Evolutionary conservation across 805 yeast species (phyloP).

Genomic region (Candida gorgasii): DNA sequence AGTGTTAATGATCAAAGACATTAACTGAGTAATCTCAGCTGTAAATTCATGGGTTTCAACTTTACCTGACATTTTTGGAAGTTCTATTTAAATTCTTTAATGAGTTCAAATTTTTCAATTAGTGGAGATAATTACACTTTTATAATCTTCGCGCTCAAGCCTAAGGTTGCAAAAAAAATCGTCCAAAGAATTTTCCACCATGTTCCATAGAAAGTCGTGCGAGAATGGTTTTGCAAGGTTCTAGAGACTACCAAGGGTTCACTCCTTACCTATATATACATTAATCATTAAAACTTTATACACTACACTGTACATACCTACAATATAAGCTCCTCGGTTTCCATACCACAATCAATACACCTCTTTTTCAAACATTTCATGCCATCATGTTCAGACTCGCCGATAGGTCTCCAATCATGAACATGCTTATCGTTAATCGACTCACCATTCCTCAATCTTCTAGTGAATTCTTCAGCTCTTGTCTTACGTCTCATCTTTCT

Average conservation of each 20-base stretch:
- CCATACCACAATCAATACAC: conserved; percentile 81
- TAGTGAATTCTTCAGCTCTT: conserved; percentile 86
- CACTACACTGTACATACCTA: background rate
- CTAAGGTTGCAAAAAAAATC: conserved; percentile 2
- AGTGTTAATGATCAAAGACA: conserved; percentile 99
- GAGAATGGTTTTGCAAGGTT: conserved; percentile 1
- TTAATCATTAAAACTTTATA: background rate
- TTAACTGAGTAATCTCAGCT: conserved; percentile 99
- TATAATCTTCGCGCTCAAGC: conserved; percentile 3
- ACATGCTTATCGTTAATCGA: conserved; percentile 59
- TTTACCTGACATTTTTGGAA: conserved; percentile 48
- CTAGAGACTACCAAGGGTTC: background rate
- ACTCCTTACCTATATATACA: background rate
- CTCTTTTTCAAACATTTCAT: conserved; percentile 51
- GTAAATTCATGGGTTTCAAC: conserved; percentile 93
- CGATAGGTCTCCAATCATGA: conserved; percentile 70
- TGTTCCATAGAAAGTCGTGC: conserved; percentile 16
- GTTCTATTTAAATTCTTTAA: background rate
- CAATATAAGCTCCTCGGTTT: conserved; percentile 65
- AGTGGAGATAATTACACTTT: conserved; percentile 7
- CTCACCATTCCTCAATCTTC: conserved; percentile 61
- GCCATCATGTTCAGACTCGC: conserved; percentile 16
- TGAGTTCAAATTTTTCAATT: conserved; percentile 1
- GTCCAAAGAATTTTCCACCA: conserved; percentile 18
- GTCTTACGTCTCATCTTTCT: conserved; percentile 88